Percentiles rank a stretch among this genome's conserved stretches.
phyloP scores from a whole-genome alignment of 73 alveolate species.

The Tetrahymena borealis region DNA sequence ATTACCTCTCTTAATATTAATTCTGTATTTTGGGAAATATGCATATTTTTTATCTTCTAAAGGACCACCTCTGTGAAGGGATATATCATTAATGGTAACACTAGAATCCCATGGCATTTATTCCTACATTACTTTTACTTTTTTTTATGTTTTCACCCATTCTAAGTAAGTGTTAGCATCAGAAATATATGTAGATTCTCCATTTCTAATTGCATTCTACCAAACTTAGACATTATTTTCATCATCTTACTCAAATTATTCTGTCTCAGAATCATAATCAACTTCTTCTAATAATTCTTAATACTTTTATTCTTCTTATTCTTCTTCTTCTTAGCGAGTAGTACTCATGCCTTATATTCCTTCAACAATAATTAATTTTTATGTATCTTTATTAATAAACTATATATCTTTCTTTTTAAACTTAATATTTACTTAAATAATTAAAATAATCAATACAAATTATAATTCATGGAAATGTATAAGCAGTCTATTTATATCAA shows the following conservation, averaged over 20 bases:
- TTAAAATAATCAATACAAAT: too few relatives aligned
- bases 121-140: neutral
- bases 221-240: neutral
- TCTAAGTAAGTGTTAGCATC: neutral
- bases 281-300: neutral
- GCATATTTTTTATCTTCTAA: constrained; percentile 15
- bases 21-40: constrained; percentile 7
- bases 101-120: neutral
- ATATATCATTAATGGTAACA: neutral
- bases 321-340: neutral
- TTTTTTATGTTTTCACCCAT: neutral
- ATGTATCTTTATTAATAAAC: too few relatives aligned
- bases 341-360: neutral
- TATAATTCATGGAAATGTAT: too few relatives aligned
- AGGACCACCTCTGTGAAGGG: constrained; percentile 32
- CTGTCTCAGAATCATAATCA: neutral
- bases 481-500: too few relatives aligned
- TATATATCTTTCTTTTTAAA: too few relatives aligned
- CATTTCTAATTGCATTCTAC: neutral
- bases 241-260: neutral
- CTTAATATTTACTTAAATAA: too few relatives aligned
- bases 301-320: neutral
- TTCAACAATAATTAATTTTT: neutral
- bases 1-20: neutral
- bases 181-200: neutral